These are phyloP conservation scores for Ogataea siamensis DNA, from an alignment of 805 yeast genomes.

Conservation along the genomic window DNA sequence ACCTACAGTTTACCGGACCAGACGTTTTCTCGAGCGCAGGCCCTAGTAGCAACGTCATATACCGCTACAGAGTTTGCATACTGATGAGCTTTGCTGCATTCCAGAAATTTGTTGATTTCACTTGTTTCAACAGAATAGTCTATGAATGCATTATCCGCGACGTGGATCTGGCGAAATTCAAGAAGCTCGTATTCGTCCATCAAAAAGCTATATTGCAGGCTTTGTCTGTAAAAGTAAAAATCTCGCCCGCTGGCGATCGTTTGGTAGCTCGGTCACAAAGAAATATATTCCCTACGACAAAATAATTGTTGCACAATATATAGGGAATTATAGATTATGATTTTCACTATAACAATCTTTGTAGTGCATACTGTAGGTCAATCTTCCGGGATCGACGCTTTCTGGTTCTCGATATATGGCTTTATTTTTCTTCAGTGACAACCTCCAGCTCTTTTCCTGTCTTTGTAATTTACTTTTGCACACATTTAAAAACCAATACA, in stretches of 20 bases:
- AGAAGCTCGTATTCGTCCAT: not conserved
- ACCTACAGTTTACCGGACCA: conserved; percentile 11
- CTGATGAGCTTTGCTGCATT: conserved; percentile 10
- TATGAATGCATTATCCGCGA: conserved; percentile 8
- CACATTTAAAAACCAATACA: too few species aligned
- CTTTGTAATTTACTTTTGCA: too few species aligned
- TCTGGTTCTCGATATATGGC: too few species aligned
- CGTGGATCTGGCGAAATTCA: conserved; percentile 8
- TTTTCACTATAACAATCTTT: too few species aligned
- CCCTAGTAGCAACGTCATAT: not conserved
- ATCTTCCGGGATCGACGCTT: too few species aligned
- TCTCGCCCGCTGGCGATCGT: too few species aligned
- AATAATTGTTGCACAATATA: not conserved
- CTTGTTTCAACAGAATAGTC: conserved; percentile 12
- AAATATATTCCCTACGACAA: not conserved
- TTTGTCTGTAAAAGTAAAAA: conserved; percentile 5
- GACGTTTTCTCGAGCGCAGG: conserved; percentile 3
- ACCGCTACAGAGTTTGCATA: conserved; percentile 11
- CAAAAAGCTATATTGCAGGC: conserved; percentile 4
- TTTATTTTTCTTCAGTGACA: too few species aligned
- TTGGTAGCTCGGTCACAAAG: too few species aligned
- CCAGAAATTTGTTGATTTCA: conserved; percentile 5
- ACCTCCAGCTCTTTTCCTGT: too few species aligned
- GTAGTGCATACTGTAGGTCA: too few species aligned
- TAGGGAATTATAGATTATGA: not conserved